Conservation (phyloP, 2,329 filamentous ascomycete species). For the Coleophoma eucalyptorum region DNA sequence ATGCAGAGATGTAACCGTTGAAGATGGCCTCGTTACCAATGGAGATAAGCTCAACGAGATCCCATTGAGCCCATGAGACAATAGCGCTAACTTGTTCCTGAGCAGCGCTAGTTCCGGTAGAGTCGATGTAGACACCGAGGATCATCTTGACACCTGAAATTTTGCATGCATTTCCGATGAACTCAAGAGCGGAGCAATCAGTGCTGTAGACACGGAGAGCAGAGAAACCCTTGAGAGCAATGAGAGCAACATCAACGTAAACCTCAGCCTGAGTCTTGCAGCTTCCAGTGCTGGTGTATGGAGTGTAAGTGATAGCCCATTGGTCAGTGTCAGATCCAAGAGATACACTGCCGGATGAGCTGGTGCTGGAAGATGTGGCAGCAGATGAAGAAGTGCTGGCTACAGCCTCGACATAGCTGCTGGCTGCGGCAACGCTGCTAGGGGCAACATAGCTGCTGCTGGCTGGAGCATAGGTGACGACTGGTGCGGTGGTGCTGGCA, state of each 20-base stretch:
- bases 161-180: constrained; percentile 67
- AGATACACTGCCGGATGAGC: neutral
- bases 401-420: constrained; percentile 20
- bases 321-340: constrained; percentile 27
- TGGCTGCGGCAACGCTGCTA: constrained; percentile 19
- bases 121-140: constrained; percentile 81
- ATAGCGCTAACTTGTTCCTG: constrained; percentile 67
- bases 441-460: constrained; percentile 15
- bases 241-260: constrained; percentile 53
- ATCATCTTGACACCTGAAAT: constrained; percentile 73
- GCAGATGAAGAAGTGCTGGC: constrained; percentile 11
- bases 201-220: constrained; percentile 83
- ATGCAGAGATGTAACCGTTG: constrained; percentile 62
- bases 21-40: constrained; percentile 90
- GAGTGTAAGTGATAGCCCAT: constrained; percentile 79
- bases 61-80: constrained; percentile 69
- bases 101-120: constrained; percentile 54
- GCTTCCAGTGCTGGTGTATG: constrained; percentile 54
- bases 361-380: constrained; percentile 22
- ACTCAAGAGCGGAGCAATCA: constrained; percentile 79
- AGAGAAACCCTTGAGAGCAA: constrained; percentile 64
- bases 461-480: constrained; percentile 30
- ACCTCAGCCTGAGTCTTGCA: constrained; percentile 66
- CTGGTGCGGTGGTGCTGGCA: constrained; percentile 3
- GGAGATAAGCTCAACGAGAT: constrained; percentile 73